Base-by-base conservation (phyloP, 1,139 yeast genomes). In the Saccharomyces uvarum region DNA sequence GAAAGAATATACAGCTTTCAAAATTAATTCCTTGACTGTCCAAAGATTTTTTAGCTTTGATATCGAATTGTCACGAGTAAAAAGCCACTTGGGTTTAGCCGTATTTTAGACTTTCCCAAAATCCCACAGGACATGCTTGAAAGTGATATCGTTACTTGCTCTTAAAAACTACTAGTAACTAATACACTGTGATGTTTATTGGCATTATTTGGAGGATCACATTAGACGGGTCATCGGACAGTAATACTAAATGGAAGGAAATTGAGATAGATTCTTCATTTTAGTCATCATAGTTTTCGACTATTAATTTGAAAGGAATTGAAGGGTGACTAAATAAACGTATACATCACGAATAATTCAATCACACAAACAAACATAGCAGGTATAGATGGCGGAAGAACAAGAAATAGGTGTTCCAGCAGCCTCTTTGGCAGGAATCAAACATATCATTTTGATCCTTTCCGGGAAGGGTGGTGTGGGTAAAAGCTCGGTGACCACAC, bases 401-500 rank as follows among this genome's bases (percentile, higher is more conserved):
- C 48, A 26, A 13, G 29, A 13, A 21, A 44, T 44, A 16, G 53
- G 51, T 16, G 29, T 42, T 2, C 69, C 74, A 3, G 87, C 87
- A 1, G 72, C 73, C 48, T 81, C 91, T 3, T 72, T 88, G 33
- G 69, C 70, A 29, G 75, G 79, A 53, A 86, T 91, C 48, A 84
- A 84, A 64, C 96, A 93, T 68, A 85, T 91, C 51, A 72, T 90
- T 2, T 77, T 93, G 49, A 86, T 93, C 1, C 77, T 93, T 1
- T 88, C 96, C 0, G 98, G 97, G 3, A 90, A 90, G 69, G 97
- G 98, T n/a, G 99, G 95, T 67, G 99, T 93, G 0, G 99, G 99
- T 0, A 93, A 93, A 68, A 88, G 97, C 4, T 89, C 97, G 0
- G 91, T 93, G 1, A 91, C 99, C 0, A 87, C 97, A 0, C 99